Percentiles rank a stretch among this genome's conserved stretches.
Evolutionary conservation across 495 filamentous ascomycete species (phyloP).

Genomic region (Hypoxylon rickii): DNA sequence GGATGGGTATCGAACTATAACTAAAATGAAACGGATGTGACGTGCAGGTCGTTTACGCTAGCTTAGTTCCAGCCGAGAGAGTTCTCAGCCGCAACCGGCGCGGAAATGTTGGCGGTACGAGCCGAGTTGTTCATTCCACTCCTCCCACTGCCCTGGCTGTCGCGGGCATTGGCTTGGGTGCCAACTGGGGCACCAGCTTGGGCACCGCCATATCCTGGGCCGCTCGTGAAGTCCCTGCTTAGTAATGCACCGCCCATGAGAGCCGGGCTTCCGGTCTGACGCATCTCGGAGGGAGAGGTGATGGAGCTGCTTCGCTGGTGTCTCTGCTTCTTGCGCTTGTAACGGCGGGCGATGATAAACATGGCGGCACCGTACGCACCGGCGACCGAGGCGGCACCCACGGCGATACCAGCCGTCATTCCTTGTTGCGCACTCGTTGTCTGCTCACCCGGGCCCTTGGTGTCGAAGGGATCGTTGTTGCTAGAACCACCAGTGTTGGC

Average conservation of each 20-base stretch:
- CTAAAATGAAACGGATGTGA: slow-evolving; percentile 41
- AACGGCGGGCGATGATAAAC: slow-evolving; percentile 92
- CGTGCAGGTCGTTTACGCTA: slow-evolving; percentile 34
- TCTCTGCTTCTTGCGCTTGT: slow-evolving; percentile 81
- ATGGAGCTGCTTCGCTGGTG: slow-evolving; percentile 80
- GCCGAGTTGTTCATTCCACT: slow-evolving; percentile 76
- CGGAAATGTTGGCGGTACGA: slow-evolving; percentile 70
- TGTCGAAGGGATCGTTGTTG: slow-evolving; percentile 47
- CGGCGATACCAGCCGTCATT: slow-evolving; percentile 82
- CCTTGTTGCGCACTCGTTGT: slow-evolving; percentile 61
- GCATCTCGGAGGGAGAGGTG: slow-evolving; percentile 56
- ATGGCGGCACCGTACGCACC: slow-evolving; percentile 97
- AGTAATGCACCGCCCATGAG: slow-evolving; percentile 59
- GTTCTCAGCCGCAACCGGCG: slow-evolving; percentile 95
- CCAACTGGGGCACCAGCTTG: slow-evolving; percentile 51
- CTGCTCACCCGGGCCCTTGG: slow-evolving; percentile 43
- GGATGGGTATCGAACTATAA: slow-evolving; percentile 59
- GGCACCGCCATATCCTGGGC: slow-evolving; percentile 50
- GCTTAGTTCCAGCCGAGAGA: slow-evolving; percentile 95
- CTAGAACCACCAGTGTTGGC: slow-evolving; percentile 31
- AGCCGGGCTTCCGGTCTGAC: slow-evolving; percentile 60
- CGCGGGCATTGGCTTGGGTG: slow-evolving; percentile 50
- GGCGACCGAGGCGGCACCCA: slow-evolving; percentile 77
- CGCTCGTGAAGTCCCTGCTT: slow-evolving; percentile 52
- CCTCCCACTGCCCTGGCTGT: slow-evolving; percentile 71